Base-by-base conservation (phyloP, 1,284 basidiomycete genomes). In the Leccinum subrobustum region DNA sequence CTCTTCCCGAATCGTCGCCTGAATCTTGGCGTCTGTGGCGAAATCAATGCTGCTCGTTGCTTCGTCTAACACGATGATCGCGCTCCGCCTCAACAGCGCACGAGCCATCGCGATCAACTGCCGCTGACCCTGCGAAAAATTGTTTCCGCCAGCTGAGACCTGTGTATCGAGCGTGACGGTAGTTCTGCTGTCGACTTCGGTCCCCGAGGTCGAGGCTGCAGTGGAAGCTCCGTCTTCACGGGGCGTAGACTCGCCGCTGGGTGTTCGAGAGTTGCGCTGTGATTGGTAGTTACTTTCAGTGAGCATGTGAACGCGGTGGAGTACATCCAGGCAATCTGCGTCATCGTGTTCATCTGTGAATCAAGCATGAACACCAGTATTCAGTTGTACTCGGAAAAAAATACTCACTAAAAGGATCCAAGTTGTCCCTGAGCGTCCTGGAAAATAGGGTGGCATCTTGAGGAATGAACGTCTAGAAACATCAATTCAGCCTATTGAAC, bases 401-500 rank as follows among this genome's bases (percentile, higher is more conserved):
- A 60, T 3, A 23, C 72, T 60, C 58, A 82, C 83, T 76, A 78
- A 95, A 95, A 0, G 93, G 95, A 77, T 97, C 95, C 3, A 96
- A 74, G 65, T 96, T 96, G 20, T 93, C 90, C 18, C 92, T 80
- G 25, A 96, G 77, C 0, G 91, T 95, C 0, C 95, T 93, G 0
- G 89, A 91, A 78, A 97, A 96, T 3, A 96, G 78, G 0, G 93
- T 82, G 1, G 88, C 85, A 70, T 93, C 91, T 76, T 91, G 91
- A 14, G 92, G 91, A 64, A 94, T 93, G 67, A 93, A 91, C 1
- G 90, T 92, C 87, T 89, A 27, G 4, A 16, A 7, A 42, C 44
- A 27, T 27, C 33, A 39, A 20, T 47, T 62, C 54, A 63, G 57
- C 52, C 59, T 18, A 1, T 14, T 50, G n/a, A 50, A 16, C 42